Conservation (phyloP, 2,329 filamentous ascomycete genomes). For the Nannizzia gypsea region DNA sequence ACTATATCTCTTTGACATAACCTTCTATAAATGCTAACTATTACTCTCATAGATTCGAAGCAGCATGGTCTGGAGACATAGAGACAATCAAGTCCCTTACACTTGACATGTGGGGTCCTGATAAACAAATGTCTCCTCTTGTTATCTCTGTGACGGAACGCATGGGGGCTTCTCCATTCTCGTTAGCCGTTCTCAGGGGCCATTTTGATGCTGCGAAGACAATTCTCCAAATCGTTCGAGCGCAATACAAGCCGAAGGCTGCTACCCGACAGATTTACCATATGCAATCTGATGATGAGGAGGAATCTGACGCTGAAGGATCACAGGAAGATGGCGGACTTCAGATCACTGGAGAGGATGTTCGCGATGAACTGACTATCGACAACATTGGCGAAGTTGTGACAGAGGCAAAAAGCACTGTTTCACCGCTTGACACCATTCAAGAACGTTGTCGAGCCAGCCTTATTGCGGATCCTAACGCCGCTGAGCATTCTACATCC, state of each 20-base stretch:
- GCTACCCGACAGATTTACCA: neutral
- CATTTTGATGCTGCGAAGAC: conserved; percentile 52
- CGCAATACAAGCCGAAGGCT: conserved; percentile 49
- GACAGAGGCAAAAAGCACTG: conserved; percentile 54
- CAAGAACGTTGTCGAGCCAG: conserved; percentile 27
- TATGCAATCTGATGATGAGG: conserved; percentile 23
- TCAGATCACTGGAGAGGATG: neutral
- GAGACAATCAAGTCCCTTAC: conserved; percentile 41
- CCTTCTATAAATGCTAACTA: neutral
- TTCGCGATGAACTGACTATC: conserved; percentile 41
- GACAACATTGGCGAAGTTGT: conserved; percentile 62
- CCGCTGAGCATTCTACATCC: neutral
- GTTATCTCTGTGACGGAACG: conserved; percentile 50
- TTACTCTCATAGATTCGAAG: conserved; percentile 35
- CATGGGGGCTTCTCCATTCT: conserved; percentile 48
- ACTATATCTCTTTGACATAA: neutral
- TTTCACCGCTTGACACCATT: conserved; percentile 46
- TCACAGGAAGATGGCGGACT: neutral
- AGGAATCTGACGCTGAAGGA: neutral
- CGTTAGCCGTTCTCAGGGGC: conserved; percentile 54
- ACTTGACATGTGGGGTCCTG: conserved; percentile 29
- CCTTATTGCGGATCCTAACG: conserved; percentile 14
- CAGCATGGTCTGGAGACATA: conserved; percentile 55
- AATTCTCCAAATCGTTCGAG: conserved; percentile 58
- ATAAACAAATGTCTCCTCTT: conserved; percentile 46